These are phyloP conservation scores for Cercophora sp. DNA, from an alignment of 495 filamentous ascomycete species.

Conservation along the genomic window DNA sequence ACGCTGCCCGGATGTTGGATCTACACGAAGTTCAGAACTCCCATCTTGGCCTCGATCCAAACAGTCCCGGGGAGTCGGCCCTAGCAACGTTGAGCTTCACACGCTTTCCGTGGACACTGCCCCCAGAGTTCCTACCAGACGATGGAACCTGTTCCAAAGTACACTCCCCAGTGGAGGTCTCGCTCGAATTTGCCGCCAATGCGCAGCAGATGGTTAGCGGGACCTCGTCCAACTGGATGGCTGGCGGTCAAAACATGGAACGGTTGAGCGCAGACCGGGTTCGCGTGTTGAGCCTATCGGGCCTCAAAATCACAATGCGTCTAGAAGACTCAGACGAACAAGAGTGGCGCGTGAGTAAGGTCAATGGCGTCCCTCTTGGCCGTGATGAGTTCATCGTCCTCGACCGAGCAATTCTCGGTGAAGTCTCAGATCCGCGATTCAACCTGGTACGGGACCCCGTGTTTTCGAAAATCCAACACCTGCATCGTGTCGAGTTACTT, in stretches of 20 bases:
- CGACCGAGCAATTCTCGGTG: slow-evolving; percentile 67
- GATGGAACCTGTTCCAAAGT: slow-evolving; percentile 64
- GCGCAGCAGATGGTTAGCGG: slow-evolving; percentile 52
- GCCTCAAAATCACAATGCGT: slow-evolving; percentile 76
- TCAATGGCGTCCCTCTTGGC: slow-evolving; percentile 77
- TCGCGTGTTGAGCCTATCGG: slow-evolving; percentile 70
- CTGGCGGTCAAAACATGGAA: slow-evolving; percentile 44
- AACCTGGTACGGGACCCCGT: slow-evolving; percentile 68
- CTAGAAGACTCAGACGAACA: slow-evolving; percentile 51
- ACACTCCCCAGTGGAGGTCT: slow-evolving; percentile 54
- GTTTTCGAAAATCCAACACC: slow-evolving; percentile 61
- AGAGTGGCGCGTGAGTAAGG: slow-evolving; percentile 65
- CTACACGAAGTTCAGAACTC: slow-evolving; percentile 62
- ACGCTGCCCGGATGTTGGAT: slow-evolving; percentile 81
- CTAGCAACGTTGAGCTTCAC: slow-evolving; percentile 56
- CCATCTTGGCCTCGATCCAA: slow-evolving; percentile 21
- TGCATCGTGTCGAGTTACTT: slow-evolving; percentile 40
- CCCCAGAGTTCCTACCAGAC: slow-evolving; percentile 63
- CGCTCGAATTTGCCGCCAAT: slow-evolving; percentile 76
- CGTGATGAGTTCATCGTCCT: slow-evolving; percentile 88
- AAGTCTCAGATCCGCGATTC: slow-evolving; percentile 79
- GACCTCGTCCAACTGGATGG: slow-evolving; percentile 52
- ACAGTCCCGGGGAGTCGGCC: slow-evolving; percentile 31
- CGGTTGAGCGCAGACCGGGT: slow-evolving; percentile 63
- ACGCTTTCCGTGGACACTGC: slow-evolving; percentile 90